Base-by-base conservation (phyloP, 768 basidiomycete genomes). In the Phlegmacium glaucopus region DNA sequence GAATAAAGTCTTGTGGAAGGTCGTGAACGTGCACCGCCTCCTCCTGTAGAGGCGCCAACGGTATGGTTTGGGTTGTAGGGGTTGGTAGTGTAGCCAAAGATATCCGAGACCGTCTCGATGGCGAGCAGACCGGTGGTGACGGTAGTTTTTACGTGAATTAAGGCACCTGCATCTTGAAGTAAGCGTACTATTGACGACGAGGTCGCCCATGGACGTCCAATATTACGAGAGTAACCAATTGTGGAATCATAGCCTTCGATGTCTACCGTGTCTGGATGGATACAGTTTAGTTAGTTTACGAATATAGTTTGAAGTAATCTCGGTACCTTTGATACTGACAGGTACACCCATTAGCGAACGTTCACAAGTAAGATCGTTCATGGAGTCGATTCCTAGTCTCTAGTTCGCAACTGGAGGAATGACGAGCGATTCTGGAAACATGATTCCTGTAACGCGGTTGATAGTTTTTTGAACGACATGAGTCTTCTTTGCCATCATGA, bases 401-500 rank as follows among this genome's bases (percentile, higher is more conserved):
- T 71, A 74, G 42, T 72, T 69, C 22, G 62, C 64, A 18, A 58
- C 66, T 29, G 71, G 61, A 29, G 68, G 68, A 11, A 63, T 74
- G 9, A 53, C 60, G 44, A 72, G 69, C 47, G 66, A 69, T 54
- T 66, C 72, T 30, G 69, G 64, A 45, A 87, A 78, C 72, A 85
- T 76, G 47, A 87, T 66, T 51, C 87, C 85, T 9, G 83, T 75
- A 38, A 87, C 61, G 55, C 87, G 88, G 59, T 88, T 87, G 13
- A 82, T 85, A 44, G 71, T 68, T 28, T 65, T 62, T 13, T 83
- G 80, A 0, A 80, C 79, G 18, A 68, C 61, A 2, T 85, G 58
- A 1, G 78, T 67, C 48, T 74, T 76, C 59, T 83, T 82, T 22
- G 72, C 69, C 25, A 63, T 60, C 59, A 83, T 64, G 49, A 83